A percentile compares a stretch with the other conserved stretches of the same genome.
phyloP scores from a whole-genome alignment of 768 basidiomycete genomes.

The Trametes cingulata region DNA sequence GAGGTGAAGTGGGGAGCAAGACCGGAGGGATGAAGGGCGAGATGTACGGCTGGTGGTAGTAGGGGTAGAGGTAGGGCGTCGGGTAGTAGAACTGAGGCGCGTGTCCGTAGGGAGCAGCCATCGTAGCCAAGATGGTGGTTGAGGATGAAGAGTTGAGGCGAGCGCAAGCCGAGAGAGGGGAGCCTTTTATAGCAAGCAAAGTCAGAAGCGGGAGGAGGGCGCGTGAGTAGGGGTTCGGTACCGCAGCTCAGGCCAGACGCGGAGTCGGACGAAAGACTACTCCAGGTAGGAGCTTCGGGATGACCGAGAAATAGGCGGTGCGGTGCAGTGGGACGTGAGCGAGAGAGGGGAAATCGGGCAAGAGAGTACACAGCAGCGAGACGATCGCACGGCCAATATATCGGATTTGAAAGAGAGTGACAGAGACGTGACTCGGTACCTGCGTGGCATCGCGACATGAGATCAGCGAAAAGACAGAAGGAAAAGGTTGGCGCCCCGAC shows the following conservation, averaged over 20 bases:
- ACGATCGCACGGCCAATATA: constrained; percentile 4
- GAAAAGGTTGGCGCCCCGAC: background rate
- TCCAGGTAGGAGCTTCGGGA: constrained; percentile 8
- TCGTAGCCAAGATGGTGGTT: background rate
- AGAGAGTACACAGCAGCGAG: constrained; percentile 1
- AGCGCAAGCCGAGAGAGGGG: background rate
- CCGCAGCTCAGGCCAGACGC: constrained; percentile 2
- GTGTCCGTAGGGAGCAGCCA: constrained; percentile 16
- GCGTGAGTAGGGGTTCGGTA: constrained; percentile 1
- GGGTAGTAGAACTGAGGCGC: constrained; percentile 20
- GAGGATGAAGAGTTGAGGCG: background rate
- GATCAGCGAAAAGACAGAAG: background rate
- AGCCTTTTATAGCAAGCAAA: constrained; percentile 8
- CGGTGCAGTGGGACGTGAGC: background rate
- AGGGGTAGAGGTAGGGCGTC: constrained; percentile 25
- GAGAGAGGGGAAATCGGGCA: background rate
- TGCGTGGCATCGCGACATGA: constrained; percentile 5
- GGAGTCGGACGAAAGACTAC: background rate
- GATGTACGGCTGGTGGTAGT: constrained; percentile 19
- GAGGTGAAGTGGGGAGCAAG: constrained; percentile 11
- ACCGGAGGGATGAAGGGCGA: constrained; percentile 27
- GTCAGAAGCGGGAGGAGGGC: background rate
- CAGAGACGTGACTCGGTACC: constrained; percentile 8
- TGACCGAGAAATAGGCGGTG: constrained; percentile 8
- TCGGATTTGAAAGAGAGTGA: constrained; percentile 6